Conservation (phyloP, 2,329 filamentous ascomycete genomes). For the Xylaria sp. region DNA sequence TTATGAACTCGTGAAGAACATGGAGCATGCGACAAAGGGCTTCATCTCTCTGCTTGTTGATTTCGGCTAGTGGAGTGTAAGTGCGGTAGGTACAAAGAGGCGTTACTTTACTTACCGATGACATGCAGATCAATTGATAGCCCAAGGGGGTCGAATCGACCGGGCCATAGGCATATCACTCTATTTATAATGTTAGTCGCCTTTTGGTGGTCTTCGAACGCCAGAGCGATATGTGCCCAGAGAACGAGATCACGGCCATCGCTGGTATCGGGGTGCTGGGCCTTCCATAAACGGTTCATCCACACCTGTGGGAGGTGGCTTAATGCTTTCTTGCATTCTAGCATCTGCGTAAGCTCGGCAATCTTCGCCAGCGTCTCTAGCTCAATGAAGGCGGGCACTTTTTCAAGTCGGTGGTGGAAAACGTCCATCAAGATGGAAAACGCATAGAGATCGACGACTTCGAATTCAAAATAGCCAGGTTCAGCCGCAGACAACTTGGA, state of each 20-base stretch:
- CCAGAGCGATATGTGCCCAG: not conserved
- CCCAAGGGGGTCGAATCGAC: not conserved
- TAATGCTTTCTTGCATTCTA: not conserved
- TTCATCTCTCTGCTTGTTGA: not conserved
- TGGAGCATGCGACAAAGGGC: not conserved
- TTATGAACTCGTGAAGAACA: not conserved
- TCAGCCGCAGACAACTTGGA: not conserved
- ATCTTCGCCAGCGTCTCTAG: constrained; percentile 7
- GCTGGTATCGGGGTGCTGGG: not conserved
- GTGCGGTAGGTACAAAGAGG: not conserved
- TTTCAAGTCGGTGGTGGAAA: not conserved
- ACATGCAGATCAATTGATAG: not conserved
- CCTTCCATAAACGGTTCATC: not conserved
- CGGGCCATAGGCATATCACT: too few relatives aligned
- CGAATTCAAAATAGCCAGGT: not conserved
- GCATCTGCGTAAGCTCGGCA: not conserved
- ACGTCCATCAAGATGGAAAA: constrained; percentile 4
- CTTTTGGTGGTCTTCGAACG: constrained; percentile 4
- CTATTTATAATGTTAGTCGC: too few relatives aligned
- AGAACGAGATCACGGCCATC: not conserved
- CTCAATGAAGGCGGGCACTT: not conserved
- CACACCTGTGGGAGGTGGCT: not conserved
- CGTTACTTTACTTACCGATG: constrained; percentile 1
- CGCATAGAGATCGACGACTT: constrained; percentile 5
- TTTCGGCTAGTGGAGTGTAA: not conserved